These are phyloP conservation scores for Eucalyptus viminalis DNA, from an alignment of 345 rosid species.

Conservation along the genomic window DNA sequence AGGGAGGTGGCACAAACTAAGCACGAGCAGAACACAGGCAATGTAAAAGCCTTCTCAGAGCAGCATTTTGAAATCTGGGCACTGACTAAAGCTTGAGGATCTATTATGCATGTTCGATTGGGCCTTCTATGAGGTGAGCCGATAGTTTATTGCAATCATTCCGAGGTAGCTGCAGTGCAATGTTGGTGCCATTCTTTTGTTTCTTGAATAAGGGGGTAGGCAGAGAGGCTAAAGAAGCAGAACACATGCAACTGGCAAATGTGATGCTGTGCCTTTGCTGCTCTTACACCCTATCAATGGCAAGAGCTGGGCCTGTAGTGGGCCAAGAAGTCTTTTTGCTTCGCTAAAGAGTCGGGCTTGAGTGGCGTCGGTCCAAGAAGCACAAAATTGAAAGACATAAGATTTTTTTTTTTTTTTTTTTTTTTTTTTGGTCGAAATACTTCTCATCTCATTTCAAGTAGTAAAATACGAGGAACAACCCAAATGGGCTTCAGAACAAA, in stretches of 20 bases:
- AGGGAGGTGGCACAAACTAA: not conserved
- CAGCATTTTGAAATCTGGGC: not conserved
- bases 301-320: not conserved
- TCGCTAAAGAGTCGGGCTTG: not conserved
- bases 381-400: not conserved
- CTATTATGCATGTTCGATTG: not conserved
- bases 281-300: not conserved
- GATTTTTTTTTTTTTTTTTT: no score
- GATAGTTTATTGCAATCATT: not conserved
- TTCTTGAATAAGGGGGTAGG: not conserved
- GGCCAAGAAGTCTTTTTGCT: not conserved
- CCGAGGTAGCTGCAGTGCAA: not conserved
- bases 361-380: not conserved
- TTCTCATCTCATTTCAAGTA: no score
- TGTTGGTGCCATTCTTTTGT: not conserved
- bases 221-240: not conserved
- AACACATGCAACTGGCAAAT: not conserved
- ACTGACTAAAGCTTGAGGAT: not conserved
- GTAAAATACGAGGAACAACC: no score
- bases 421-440: no score
- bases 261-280: not conserved
- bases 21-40: not conserved
- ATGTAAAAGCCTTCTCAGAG: not conserved
- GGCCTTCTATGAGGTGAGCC: not conserved
- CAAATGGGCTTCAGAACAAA: no score